Conservation (phyloP, 2,329 filamentous ascomycete genomes). For the Peltaster fructicola region DNA sequence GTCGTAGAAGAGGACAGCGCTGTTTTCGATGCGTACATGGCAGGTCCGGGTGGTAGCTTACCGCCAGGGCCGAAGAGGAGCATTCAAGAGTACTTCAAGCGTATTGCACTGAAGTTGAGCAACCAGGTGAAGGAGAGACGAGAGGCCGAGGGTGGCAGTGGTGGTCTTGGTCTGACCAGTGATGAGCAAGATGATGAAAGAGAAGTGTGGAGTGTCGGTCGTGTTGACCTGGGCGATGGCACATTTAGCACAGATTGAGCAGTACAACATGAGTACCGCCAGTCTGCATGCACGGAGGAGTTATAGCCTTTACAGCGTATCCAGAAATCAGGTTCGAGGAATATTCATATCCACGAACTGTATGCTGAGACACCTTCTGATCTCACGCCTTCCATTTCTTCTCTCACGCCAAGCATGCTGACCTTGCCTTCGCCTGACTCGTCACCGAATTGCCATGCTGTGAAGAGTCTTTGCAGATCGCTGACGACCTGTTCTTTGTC, state of each 20-base stretch:
- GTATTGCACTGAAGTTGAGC: slow-evolving; percentile 71
- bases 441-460: slow-evolving; percentile 36
- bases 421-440: slow-evolving; percentile 35
- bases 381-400: slow-evolving; percentile 51
- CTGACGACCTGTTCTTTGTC: slow-evolving; percentile 50
- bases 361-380: slow-evolving; percentile 24
- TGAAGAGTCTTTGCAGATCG: slow-evolving; percentile 44
- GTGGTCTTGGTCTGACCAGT: slow-evolving; percentile 67
- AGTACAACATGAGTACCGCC: too few species aligned
- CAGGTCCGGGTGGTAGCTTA: slow-evolving; percentile 45
- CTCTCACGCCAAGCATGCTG: slow-evolving; percentile 49
- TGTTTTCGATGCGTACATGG: slow-evolving; percentile 84
- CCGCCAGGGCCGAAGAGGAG: slow-evolving; percentile 60
- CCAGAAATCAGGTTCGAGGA: too few species aligned
- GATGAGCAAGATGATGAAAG: slow-evolving; percentile 89
- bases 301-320: too few species aligned
- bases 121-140: slow-evolving; percentile 72
- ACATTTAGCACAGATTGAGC: slow-evolving; percentile 6
- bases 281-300: too few species aligned
- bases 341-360: too few species aligned
- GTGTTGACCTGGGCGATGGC: slow-evolving; percentile 57
- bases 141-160: slow-evolving; percentile 79
- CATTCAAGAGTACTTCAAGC: slow-evolving; percentile 95
- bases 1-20: slow-evolving; percentile 73
- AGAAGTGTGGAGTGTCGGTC: slow-evolving; percentile 91